phyloP scores from a whole-genome alignment of 768 basidiomycete genomes.

The Sarcodon sp. region DNA sequence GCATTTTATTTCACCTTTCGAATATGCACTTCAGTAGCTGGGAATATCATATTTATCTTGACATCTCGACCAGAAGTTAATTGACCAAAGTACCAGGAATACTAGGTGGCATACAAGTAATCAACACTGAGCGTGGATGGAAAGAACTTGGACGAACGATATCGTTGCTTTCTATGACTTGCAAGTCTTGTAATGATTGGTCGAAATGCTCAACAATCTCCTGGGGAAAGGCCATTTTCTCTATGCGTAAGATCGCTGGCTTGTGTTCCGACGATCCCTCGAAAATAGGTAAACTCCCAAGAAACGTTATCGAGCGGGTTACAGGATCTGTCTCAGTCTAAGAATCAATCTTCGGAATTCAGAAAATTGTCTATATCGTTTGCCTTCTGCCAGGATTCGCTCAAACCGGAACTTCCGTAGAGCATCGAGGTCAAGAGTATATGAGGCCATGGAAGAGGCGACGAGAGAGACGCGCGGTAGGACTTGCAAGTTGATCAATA shows the following conservation, averaged over 20 bases:
- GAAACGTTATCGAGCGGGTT: constrained; percentile 47
- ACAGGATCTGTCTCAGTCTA: constrained; percentile 31
- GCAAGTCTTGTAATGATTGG: constrained; percentile 25
- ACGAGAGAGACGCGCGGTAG: no score
- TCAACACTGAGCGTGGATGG: constrained; percentile 3
- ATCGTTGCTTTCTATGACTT: constrained; percentile 48
- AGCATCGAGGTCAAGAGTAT: no score
- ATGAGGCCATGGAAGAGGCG: no score
- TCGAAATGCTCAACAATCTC: constrained; percentile 21
- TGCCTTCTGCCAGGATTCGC: no score
- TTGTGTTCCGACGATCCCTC: constrained; percentile 2
- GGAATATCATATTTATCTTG: constrained; percentile 76
- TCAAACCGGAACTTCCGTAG: no score
- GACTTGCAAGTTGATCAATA: no score
- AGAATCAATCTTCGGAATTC: no score
- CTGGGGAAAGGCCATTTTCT: constrained; percentile 57
- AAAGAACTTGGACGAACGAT: constrained; percentile 32
- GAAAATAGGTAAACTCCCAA: constrained; percentile 44
- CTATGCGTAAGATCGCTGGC: constrained; percentile 59
- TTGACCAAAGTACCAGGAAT: constrained; percentile 74
- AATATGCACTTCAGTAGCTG: constrained; percentile 85
- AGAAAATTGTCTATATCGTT: no score
- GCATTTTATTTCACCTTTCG: constrained; percentile 39
- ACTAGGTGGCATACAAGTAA: constrained; percentile 30
- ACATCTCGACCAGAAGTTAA: constrained; percentile 46